Evolutionary conservation across 1,139 yeast species (phyloP), one percentile per base, ranked within the genome.

Genomic region (Candida neerlandica): DNA sequence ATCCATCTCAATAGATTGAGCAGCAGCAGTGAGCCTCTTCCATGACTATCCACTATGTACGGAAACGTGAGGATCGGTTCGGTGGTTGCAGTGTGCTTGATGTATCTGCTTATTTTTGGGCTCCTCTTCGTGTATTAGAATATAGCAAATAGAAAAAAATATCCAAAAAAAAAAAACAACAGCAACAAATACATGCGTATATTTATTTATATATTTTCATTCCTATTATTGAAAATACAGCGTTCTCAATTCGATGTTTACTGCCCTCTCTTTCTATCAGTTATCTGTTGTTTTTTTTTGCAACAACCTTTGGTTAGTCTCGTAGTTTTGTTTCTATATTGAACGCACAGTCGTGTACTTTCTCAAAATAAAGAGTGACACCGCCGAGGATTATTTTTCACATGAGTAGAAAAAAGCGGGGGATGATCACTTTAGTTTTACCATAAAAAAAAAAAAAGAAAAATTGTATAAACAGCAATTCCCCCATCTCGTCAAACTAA

Each of bases 1-100:
- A 70, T 91, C 60, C 96, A 90, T 69, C 75, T 90, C 65, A 90
- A 89, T 67, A 60, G 79, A 51, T 71, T 77, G 59, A 69, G 75
- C 54, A 73, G 79, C 55, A 69, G 76, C 7, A 69, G 72, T 52
- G 81, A 77, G 58, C 81, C 81, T 7, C 65, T 77, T 44, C 78
- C 80, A 38, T 75, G 58, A 58, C 47, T 47, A 49, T 46, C 34
- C 16, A 37, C 41, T 23, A 35, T 46, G 43, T 43, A 40, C 41
- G 55, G 56, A 11, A 44, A 50, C 19, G 53, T 44, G 14, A 42
- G 41, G 30, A 41, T 51, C 12, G 41, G 51, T 11, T 44, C 49
- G 10, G 45, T 38, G 26, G 43, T 37, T 9, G 18, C 40, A 14
- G 19, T 44, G n/a, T 38, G 42, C 12, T 38, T 44, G 6, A 27